These are phyloP conservation scores for Cryptosporidium sp. DNA, from an alignment of 169 alveolate genomes.

Conservation along the genomic window DNA sequence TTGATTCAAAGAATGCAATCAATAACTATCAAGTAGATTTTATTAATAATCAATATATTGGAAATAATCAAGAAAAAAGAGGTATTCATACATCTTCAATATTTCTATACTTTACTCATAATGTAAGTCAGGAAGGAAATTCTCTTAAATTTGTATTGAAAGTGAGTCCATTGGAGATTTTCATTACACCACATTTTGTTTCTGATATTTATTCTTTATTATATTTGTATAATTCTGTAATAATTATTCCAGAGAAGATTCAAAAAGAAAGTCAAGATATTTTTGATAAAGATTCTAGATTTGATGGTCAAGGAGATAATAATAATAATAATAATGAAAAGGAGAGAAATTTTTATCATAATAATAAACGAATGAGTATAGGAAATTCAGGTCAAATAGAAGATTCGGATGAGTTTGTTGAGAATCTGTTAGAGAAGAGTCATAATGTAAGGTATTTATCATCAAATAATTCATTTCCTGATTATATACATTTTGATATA, in stretches of 20 bases:
- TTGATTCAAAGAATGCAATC: neutral
- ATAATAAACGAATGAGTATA: neutral
- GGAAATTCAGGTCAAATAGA: neutral
- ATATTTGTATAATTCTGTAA: slow-evolving; percentile 41
- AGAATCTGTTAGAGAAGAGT: slow-evolving; percentile 42
- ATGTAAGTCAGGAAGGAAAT: slow-evolving; percentile 56
- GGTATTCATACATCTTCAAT: slow-evolving; percentile 4
- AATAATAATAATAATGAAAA: neutral
- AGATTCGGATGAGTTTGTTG: slow-evolving; percentile 52
- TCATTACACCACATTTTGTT: slow-evolving; percentile 48
- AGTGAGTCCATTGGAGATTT: slow-evolving; percentile 57
- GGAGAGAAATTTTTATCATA: neutral
- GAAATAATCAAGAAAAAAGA: neutral
- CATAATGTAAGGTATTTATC: slow-evolving; percentile 54
- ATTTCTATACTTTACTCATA: slow-evolving; percentile 37
- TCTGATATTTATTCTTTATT: slow-evolving; percentile 37
- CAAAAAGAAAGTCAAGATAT: neutral
- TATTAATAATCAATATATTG: neutral
- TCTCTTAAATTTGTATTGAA: slow-evolving; percentile 44
- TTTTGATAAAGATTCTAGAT: no score
- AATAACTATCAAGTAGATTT: neutral
- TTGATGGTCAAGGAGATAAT: neutral
- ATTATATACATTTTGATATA: slow-evolving; percentile 65
- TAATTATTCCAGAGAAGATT: slow-evolving; percentile 46
- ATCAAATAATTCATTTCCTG: slow-evolving; percentile 51